Evolutionary conservation across 495 filamentous ascomycete species (phyloP), one percentile per base, ranked within the genome.

Genomic region (Penicillium robsamsonii): DNA sequence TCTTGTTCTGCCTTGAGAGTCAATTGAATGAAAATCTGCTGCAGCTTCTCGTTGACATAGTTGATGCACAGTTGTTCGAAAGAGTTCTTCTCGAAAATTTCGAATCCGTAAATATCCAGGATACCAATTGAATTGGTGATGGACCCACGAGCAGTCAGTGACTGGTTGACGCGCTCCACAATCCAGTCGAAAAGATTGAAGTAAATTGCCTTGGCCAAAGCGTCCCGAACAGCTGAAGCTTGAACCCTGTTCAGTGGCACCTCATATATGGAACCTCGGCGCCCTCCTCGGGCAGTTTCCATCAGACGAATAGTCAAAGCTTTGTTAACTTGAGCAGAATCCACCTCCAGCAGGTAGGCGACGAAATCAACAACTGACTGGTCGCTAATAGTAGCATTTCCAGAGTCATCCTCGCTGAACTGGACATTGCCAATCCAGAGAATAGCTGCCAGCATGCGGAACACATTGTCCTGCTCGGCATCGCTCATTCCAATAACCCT

Each of bases 11-110:
- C 88, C 75, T 94, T 95, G 46, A 99, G 74, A 0, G 95, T 99
- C 57, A 99, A 80, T 70, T 99, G 95, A 57, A 99, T 99, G 69
- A 99, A 99, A 64, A 99, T 99, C 70, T 99, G 95, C 73, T 99
- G 95, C 45, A 99, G 78, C 72, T 99, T 99, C 72, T 99, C 95
- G 74, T 99, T 99, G 67, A 99, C 95, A 68, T 99, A 99, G 79
- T 99, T 99, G 74, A 99, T 99, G 72, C 95, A 99, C 15, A 99
- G 86, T 76, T 99, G 95, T 72, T 99, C 95, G 63, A 99, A 99
- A 56, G 91, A 96, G 75, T 99, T 99, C 73, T 88, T 91, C 70
- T 99, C 94, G 61, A 99, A 99, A 60, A 99, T 99, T 71, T 99
- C 95, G 63, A 99, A 99, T 15, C 95, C 95, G 72, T 99, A 99